These are phyloP conservation scores for Xylariales sp. DNA, from an alignment of 2,329 filamentous ascomycete genomes.

Conservation along the genomic window DNA sequence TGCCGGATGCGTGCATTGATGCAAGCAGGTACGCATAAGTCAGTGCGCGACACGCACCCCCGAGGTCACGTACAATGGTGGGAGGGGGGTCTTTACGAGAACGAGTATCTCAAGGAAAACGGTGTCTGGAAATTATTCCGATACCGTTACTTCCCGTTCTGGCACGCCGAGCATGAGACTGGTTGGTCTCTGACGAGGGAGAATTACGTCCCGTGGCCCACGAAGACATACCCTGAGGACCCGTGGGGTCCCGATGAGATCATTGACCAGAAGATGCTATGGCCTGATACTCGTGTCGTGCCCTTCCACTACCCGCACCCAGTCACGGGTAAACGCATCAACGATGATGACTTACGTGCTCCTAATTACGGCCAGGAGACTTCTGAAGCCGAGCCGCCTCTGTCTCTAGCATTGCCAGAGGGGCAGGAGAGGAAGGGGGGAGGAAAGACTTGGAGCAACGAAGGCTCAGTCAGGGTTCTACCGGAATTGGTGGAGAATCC, in stretches of 20 bases:
- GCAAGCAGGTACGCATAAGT: constrained; percentile 62
- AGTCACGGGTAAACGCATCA: constrained; percentile 58
- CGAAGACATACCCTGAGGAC: constrained; percentile 61
- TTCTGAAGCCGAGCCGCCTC: constrained; percentile 54
- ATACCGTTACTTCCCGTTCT: constrained; percentile 68
- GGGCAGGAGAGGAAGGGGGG: constrained; percentile 52
- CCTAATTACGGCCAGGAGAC: constrained; percentile 58
- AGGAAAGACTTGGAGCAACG: constrained; percentile 44
- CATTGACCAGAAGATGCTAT: constrained; percentile 64
- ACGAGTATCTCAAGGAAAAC: constrained; percentile 68
- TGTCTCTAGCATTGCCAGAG: constrained; percentile 55
- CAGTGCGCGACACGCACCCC: constrained; percentile 61
- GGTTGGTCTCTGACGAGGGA: constrained; percentile 65
- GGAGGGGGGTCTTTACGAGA: constrained; percentile 69
- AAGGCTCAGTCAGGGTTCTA: constrained; percentile 52
- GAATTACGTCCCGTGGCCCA: constrained; percentile 65
- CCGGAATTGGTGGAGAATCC: constrained; percentile 52
- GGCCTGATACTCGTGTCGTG: constrained; percentile 66
- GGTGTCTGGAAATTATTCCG: constrained; percentile 66
- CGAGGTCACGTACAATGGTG: constrained; percentile 67
- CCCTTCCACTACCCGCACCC: constrained; percentile 66
- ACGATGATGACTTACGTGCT: constrained; percentile 61
- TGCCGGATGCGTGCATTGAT: constrained; percentile 66
- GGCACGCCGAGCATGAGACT: constrained; percentile 65
- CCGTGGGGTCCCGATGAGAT: constrained; percentile 64